phyloP scores from a whole-genome alignment of 176 grass and related monocot species.

The Oryza meridionalis region DNA sequence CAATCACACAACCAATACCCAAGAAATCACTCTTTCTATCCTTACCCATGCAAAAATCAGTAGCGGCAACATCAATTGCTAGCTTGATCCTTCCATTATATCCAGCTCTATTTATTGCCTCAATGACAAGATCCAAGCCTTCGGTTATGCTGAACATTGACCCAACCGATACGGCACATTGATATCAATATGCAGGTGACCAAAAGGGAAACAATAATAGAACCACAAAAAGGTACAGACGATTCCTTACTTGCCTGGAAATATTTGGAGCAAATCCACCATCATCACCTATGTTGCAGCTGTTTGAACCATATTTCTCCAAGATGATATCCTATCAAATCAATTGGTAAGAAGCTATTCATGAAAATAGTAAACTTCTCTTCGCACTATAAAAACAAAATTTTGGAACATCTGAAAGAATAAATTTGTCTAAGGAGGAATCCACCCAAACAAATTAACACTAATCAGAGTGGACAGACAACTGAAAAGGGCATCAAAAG shows the following conservation, averaged over 20 bases:
- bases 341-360: constrained; percentile 14
- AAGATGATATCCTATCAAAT: constrained; percentile 71
- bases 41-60: constrained; percentile 93
- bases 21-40: constrained; percentile 2
- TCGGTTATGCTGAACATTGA: constrained; percentile 72
- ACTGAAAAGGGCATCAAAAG: neutral
- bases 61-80: constrained; percentile 82
- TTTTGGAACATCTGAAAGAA: neutral
- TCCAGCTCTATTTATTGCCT: constrained; percentile 91
- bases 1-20: constrained; percentile 6
- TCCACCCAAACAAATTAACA: constrained; percentile 13
- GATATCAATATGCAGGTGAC: constrained; percentile 31
- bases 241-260: constrained; percentile 70
- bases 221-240: constrained; percentile 13
- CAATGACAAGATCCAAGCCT: constrained; percentile 90
- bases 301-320: constrained; percentile 66
- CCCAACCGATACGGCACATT: constrained; percentile 31
- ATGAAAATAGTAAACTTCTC: constrained; percentile 12
- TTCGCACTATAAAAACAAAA: neutral
- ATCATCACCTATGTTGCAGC: constrained; percentile 87
- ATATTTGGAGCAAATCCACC: constrained; percentile 97
- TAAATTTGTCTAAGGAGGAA: neutral
- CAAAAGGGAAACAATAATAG: neutral
- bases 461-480: neutral
- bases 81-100: constrained; percentile 95